Conservation (phyloP, 805 yeast genomes). For the Maudiozyma turicensis region DNA sequence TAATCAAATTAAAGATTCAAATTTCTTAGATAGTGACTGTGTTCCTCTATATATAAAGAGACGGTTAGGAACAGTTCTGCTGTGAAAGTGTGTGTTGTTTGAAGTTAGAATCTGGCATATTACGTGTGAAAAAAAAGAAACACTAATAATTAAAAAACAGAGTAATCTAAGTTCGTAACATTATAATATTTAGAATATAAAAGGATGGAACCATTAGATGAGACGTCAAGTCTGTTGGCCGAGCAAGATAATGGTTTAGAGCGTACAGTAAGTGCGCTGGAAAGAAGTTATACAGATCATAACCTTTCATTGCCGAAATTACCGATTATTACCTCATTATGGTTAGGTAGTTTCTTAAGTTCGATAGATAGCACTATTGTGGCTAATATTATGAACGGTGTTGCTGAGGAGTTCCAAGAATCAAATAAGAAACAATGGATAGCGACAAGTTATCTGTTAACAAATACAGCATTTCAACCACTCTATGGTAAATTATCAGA, state of each 20-base stretch:
- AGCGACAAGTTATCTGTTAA: conserved; percentile 51
- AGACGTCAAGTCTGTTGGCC: conserved; percentile 11
- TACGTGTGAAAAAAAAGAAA: no score
- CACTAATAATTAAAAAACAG: no score
- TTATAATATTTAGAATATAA: no score
- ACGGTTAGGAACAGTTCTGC: no score
- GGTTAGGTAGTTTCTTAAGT: conserved; percentile 40
- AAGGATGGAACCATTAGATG: conserved; percentile 13
- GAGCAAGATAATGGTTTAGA: conserved; percentile 1
- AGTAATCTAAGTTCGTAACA: background rate
- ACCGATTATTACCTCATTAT: conserved; percentile 31
- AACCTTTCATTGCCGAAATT: conserved; percentile 22
- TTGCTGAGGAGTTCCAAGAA: conserved; percentile 40
- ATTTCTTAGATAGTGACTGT: no score
- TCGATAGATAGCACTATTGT: conserved; percentile 40
- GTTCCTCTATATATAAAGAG: no score
- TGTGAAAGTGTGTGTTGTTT: no score
- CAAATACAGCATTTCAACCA: conserved; percentile 62
- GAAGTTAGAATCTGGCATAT: no score
- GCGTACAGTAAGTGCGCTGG: conserved; percentile 8
- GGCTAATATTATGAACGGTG: conserved; percentile 39
- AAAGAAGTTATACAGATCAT: conserved; percentile 18
- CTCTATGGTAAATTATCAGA: conserved; percentile 53
- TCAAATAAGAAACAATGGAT: conserved; percentile 51
- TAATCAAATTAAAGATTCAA: no score